Evolutionary conservation across 2,329 filamentous ascomycete species (phyloP), one percentile per base, ranked within the genome.

Genomic region (Leptographium wingfieldii): DNA sequence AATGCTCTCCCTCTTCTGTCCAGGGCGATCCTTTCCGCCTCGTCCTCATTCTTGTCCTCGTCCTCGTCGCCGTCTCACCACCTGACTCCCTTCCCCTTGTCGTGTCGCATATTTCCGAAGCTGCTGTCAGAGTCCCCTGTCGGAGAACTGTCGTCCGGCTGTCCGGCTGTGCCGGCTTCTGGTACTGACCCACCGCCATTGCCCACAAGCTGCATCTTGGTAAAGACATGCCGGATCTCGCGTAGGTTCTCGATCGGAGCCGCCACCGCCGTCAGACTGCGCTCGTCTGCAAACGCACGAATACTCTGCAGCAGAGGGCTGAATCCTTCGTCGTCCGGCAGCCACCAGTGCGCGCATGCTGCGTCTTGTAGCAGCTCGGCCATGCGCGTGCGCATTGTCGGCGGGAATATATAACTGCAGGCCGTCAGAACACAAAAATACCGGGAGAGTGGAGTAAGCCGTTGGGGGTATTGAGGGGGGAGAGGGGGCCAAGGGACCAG

Each of bases 271-370:
- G 77, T 82, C 9, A 80, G 75, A 62, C 83, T 88, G 55, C 90
- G 82, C 64, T 94, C 89, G 66, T 89, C 85, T 33, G 91, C 89
- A 72, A 96, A 92, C 51, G 83, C 81, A 25, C 92, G 86, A 63
- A 96, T 85, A 59, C 82, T 86, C 57, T 85, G 85, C 59, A 96
- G 78, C 51, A 95, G 82, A 0, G 82, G 81, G 12, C 82, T 86
- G 67, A 88, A 88, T 1, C 82, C 84, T 73, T 92, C 87, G 63
- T 90, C 83, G 69, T 94, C 81, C 2, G 91, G 89, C 3, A 96
- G 80, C 94, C 94, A 99, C 90, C 91, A 96, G 60, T 86, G 79
- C 53, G 82, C 82, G 58, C 91, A 83, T 25, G 85, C 83, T 16
- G 83, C 80, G 52, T 89, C 81, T 62, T 81, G 77, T 78, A 94